Conservation (phyloP, 495 filamentous ascomycete genomes). For the Tuber melanosporum region DNA sequence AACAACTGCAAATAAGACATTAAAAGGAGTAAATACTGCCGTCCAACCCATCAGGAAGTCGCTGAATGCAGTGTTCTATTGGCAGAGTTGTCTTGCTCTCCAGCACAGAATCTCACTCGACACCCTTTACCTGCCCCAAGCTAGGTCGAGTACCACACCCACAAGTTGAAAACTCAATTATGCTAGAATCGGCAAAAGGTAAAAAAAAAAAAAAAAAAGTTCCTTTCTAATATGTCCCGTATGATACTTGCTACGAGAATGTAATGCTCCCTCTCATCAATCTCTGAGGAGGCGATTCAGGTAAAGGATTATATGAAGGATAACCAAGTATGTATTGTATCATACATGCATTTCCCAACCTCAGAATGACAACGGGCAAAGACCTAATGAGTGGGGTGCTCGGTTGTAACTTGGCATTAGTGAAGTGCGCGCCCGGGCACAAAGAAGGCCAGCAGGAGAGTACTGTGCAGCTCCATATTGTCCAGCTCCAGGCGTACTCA, state of each 20-base stretch:
- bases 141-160: not conserved
- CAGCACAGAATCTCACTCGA: not conserved
- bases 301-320: too few relatives aligned
- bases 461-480: not conserved
- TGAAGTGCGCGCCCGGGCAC: not conserved
- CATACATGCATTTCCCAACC: not conserved
- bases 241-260: not conserved
- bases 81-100: not conserved
- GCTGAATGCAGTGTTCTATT: not conserved
- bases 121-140: too few relatives aligned
- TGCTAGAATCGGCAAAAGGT: not conserved
- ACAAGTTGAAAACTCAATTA: not conserved
- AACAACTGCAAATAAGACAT: not conserved
- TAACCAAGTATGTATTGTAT: too few relatives aligned
- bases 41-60: not conserved
- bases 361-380: not conserved
- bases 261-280: not conserved
- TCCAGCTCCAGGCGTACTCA: not conserved
- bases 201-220: not conserved
- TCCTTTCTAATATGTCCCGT: not conserved
- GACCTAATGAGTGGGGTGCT: not conserved
- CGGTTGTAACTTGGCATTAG: not conserved
- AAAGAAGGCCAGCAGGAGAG: not conserved
- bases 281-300: not conserved
- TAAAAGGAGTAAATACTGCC: not conserved